Percentiles rank a stretch among this genome's conserved stretches.
Evolutionary conservation across 2,329 filamentous ascomycete genomes (phyloP).

Genomic region (Blastomyces percursus): DNA sequence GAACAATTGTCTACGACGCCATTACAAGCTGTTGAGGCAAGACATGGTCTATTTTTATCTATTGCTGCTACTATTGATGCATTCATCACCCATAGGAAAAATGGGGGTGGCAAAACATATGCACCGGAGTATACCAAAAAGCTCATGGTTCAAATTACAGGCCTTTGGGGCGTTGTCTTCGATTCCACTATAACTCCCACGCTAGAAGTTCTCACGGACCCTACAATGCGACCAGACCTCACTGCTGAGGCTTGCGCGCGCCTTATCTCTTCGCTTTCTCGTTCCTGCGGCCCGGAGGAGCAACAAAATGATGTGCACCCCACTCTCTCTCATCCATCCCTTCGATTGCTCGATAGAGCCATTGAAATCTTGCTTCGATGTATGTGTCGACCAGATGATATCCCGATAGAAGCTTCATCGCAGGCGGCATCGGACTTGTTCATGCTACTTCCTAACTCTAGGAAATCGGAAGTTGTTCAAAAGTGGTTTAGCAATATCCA

Average conservation of each 20-base stretch:
- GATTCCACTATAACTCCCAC: slow-evolving; percentile 23
- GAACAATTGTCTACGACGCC: slow-evolving; percentile 28
- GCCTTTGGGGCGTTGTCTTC: slow-evolving; percentile 30
- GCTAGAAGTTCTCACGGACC: slow-evolving; percentile 31
- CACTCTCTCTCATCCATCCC: slow-evolving; percentile 13
- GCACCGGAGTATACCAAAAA: slow-evolving; percentile 17
- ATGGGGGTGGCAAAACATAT: slow-evolving; percentile 14
- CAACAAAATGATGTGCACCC: neutral
- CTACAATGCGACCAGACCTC: slow-evolving; percentile 31
- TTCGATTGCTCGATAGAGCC: slow-evolving; percentile 21
- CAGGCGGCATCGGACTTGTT: slow-evolving; percentile 32
- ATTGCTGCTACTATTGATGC: slow-evolving; percentile 31
- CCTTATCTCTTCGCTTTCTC: slow-evolving; percentile 30
- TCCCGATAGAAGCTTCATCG: slow-evolving; percentile 32
- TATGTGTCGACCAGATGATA: slow-evolving; percentile 31
- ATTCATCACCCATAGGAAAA: slow-evolving; percentile 17
- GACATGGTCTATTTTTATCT: slow-evolving; percentile 35
- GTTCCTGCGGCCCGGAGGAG: slow-evolving; percentile 8
- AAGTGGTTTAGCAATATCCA: slow-evolving; percentile 32
- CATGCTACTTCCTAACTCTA: slow-evolving; percentile 23
- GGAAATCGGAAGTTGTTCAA: slow-evolving; percentile 27
- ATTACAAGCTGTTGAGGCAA: slow-evolving; percentile 31
- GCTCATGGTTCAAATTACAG: slow-evolving; percentile 21
- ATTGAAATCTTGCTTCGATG: slow-evolving; percentile 30
- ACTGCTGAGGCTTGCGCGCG: slow-evolving; percentile 33